These are phyloP conservation scores for Pyronema domesticum DNA, from an alignment of 495 filamentous ascomycete genomes.

Conservation along the genomic window DNA sequence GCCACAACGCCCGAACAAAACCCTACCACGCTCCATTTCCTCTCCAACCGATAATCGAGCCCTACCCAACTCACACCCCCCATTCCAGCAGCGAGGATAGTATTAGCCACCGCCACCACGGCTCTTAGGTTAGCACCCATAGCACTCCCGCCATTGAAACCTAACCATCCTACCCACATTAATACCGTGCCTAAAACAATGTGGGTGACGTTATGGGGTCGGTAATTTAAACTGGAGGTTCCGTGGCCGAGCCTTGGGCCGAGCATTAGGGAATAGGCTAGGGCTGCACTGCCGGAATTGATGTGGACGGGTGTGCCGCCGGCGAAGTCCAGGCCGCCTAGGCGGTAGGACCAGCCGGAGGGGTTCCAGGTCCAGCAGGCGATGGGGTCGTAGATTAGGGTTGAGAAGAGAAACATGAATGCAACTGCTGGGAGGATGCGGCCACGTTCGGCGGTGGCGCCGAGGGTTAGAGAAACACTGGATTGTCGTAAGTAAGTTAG, in stretches of 20 bases:
- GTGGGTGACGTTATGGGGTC: slow-evolving; percentile 93
- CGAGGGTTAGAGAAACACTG: slow-evolving; percentile 76
- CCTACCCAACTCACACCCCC: slow-evolving; percentile 93
- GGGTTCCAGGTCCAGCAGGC: slow-evolving; percentile 98
- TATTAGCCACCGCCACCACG: slow-evolving; percentile 57
- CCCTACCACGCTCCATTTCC: slow-evolving; percentile 92
- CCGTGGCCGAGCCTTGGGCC: slow-evolving; percentile 55
- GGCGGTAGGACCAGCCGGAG: slow-evolving; percentile 59
- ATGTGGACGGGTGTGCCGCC: slow-evolving; percentile 96
- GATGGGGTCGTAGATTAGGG: slow-evolving; percentile 84
- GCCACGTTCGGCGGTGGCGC: slow-evolving; percentile 81
- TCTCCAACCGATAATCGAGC: slow-evolving; percentile 81
- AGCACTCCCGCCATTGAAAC: slow-evolving; percentile 93
- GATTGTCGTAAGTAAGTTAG: too few relatives aligned
- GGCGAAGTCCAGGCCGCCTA: slow-evolving; percentile 88
- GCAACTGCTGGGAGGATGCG: slow-evolving; percentile 85
- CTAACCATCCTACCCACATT: slow-evolving; percentile 98
- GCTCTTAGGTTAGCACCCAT: slow-evolving; percentile 75
- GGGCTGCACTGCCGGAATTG: slow-evolving; percentile 69
- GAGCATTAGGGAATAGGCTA: slow-evolving; percentile 68
- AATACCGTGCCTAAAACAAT: slow-evolving; percentile 95
- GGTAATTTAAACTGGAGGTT: slow-evolving; percentile 83
- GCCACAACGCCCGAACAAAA: slow-evolving; percentile 92
- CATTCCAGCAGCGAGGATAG: slow-evolving; percentile 59
- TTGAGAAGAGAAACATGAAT: slow-evolving; percentile 95